Conservation (phyloP, 129 eudicot species). For the Kitagawia praeruptora region DNA sequence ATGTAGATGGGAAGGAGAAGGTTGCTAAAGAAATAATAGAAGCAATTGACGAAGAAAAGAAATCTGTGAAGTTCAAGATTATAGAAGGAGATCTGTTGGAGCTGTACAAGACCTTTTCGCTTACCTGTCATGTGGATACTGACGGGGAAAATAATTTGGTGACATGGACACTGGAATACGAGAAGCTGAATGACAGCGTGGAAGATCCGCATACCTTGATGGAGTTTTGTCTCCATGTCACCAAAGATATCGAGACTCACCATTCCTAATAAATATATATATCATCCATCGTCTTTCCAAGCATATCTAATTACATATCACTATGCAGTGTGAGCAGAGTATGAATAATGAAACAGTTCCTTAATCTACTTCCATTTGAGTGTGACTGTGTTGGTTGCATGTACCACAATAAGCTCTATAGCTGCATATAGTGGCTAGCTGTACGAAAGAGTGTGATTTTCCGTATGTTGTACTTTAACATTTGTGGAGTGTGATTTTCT, state of each 20-base stretch:
- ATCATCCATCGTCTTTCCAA: not conserved
- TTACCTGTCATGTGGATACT: slow-evolving; percentile 13
- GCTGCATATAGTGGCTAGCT: too few species aligned
- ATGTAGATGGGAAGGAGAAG: slow-evolving; percentile 20
- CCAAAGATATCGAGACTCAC: slow-evolving; percentile 29
- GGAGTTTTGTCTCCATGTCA: slow-evolving; percentile 18
- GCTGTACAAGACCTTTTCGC: slow-evolving; percentile 9
- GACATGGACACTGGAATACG: slow-evolving; percentile 30
- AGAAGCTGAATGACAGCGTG: slow-evolving; percentile 15
- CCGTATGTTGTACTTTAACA: not conserved
- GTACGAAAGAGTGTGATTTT: not conserved
- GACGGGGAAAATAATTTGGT: slow-evolving; percentile 18
- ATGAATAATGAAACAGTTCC: not conserved
- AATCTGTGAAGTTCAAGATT: slow-evolving; percentile 22
- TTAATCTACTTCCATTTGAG: not conserved
- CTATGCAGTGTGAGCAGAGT: not conserved
- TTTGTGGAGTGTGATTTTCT: not conserved
- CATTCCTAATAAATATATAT: not conserved
- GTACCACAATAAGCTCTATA: not conserved
- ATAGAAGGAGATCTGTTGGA: slow-evolving; percentile 30
- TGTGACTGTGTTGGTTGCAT: not conserved
- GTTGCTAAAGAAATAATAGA: slow-evolving; percentile 21
- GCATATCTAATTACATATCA: too few species aligned
- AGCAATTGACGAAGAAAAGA: slow-evolving; percentile 31
- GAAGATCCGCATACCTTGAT: slow-evolving; percentile 21